These are phyloP conservation scores for Pleurotus ostreatus DNA, from an alignment of 768 basidiomycete species.

Conservation along the genomic window DNA sequence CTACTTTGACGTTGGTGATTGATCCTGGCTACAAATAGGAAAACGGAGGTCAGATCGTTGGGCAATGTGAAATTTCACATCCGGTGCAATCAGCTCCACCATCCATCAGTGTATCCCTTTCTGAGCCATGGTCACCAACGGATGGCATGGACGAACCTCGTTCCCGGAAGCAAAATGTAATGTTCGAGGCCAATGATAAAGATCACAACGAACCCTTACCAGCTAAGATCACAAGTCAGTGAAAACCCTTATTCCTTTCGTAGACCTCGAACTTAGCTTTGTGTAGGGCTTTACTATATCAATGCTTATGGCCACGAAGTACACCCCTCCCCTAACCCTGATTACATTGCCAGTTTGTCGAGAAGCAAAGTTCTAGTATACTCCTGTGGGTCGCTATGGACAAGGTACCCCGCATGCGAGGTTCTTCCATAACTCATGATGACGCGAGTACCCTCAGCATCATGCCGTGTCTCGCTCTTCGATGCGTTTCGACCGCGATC, in stretches of 20 bases:
- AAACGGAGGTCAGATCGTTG: slow-evolving; percentile 74
- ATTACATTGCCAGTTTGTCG: slow-evolving; percentile 62
- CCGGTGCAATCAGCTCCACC: slow-evolving; percentile 43
- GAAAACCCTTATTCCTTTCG: background rate
- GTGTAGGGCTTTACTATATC: slow-evolving; percentile 76
- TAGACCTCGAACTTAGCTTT: background rate
- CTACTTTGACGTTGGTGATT: no score
- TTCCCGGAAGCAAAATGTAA: slow-evolving; percentile 52
- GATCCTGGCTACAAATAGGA: slow-evolving; percentile 35
- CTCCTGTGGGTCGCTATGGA: slow-evolving; percentile 94
- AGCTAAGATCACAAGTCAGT: slow-evolving; percentile 62
- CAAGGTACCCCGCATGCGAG: slow-evolving; percentile 47
- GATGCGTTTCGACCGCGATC: slow-evolving; percentile 74
- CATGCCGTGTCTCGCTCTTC: slow-evolving; percentile 86
- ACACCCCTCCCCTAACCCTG: slow-evolving; percentile 83
- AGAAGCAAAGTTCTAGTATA: slow-evolving; percentile 74
- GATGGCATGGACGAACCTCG: slow-evolving; percentile 52
- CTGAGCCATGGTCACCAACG: slow-evolving; percentile 40
- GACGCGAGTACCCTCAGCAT: slow-evolving; percentile 42
- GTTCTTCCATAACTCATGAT: background rate
- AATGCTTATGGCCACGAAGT: slow-evolving; percentile 91
- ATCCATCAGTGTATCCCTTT: slow-evolving; percentile 26
- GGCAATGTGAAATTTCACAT: slow-evolving; percentile 93
- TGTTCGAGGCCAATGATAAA: slow-evolving; percentile 58
- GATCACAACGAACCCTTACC: slow-evolving; percentile 50